A percentile compares a stretch with the other conserved stretches of the same genome.
These are phyloP conservation scores for Ampelocalamus luodianensis DNA, from an alignment of 176 grass and related monocot genomes.

Conservation along the genomic window DNA sequence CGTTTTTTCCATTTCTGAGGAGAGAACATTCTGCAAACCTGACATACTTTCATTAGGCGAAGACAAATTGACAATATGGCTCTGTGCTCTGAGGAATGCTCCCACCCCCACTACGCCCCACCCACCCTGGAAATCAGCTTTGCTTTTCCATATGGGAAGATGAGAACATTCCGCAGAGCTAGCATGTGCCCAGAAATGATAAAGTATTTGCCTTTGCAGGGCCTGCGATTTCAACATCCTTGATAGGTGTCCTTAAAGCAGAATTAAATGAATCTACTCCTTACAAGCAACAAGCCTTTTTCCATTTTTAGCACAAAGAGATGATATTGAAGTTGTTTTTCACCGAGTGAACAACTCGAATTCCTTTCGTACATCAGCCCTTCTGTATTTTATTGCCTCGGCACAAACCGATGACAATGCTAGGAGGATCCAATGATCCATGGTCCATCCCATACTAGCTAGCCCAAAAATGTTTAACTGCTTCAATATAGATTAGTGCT, in stretches of 20 bases:
- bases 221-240: constrained; percentile 21
- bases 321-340: neutral
- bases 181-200: constrained; percentile 30
- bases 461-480: neutral
- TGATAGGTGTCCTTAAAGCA: neutral
- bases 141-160: constrained; percentile 41
- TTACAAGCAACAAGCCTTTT: neutral
- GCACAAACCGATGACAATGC: neutral
- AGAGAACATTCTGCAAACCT: constrained; percentile 26
- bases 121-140: constrained; percentile 2
- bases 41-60: neutral
- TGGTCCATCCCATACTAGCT: neutral
- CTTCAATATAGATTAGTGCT: neutral
- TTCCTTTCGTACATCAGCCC: neutral
- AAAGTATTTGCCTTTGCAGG: constrained; percentile 9
- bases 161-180: constrained; percentile 26
- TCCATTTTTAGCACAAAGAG: neutral
- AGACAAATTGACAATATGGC: neutral
- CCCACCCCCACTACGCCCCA: neutral
- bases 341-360: neutral
- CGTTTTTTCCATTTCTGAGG: constrained; percentile 22
- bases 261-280: neutral
- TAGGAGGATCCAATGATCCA: neutral
- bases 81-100: constrained; percentile 1
- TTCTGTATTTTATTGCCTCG: neutral